Conservation (phyloP, 169 alveolate species). For the Eimeria maxima region DNA sequence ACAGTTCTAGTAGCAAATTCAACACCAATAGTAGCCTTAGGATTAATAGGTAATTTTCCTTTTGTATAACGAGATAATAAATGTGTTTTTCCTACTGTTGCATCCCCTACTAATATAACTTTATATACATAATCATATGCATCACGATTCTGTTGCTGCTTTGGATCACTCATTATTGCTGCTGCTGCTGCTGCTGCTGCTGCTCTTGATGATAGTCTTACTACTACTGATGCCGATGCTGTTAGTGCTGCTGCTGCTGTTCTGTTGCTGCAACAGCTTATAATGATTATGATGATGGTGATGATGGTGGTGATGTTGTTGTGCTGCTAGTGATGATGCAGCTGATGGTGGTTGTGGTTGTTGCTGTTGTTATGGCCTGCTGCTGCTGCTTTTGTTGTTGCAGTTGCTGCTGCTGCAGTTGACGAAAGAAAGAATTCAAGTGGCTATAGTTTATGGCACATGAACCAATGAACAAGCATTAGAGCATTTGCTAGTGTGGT, state of each 20-base stretch:
- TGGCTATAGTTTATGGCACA: background rate
- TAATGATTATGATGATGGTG: no score
- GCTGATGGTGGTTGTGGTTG: no score
- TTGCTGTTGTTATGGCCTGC: no score
- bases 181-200: background rate
- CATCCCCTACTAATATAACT: background rate
- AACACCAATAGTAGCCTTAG: background rate
- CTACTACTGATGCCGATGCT: background rate
- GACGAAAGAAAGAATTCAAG: background rate
- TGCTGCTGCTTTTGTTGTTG: no score
- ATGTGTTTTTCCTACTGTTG: conserved; percentile 29
- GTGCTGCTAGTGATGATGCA: no score
- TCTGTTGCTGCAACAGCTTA: background rate
- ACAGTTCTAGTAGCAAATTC: conserved; percentile 16
- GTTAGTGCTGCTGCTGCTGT: background rate
- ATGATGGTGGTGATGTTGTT: no score
- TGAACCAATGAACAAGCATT: background rate
- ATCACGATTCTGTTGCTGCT: conserved; percentile 29
- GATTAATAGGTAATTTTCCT: background rate
- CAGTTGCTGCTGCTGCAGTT: no score
- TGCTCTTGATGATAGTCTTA: background rate
- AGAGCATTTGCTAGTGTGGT: no score
- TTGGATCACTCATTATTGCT: conserved; percentile 9
- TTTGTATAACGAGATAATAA: background rate
- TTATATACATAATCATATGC: conserved; percentile 1